A percentile compares a stretch with the other conserved stretches of the same genome.
Conservation (phyloP, 139 green algal species). For the Volvox reticuliferus region DNA sequence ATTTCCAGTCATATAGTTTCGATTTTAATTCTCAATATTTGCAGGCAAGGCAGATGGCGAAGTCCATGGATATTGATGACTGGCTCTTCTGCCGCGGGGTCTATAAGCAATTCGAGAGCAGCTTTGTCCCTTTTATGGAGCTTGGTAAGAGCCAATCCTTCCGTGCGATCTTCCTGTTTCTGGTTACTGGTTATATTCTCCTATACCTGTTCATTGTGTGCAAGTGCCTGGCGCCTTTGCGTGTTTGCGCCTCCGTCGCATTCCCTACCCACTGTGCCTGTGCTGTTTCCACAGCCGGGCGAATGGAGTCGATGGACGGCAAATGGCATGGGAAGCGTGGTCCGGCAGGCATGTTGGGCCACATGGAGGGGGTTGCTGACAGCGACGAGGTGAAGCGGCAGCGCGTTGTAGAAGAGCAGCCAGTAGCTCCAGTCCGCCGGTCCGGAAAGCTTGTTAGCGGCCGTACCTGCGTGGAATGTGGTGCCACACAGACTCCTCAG, state of each 20-base stretch:
- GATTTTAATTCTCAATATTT: not conserved
- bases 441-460: conserved; percentile 43
- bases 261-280: not conserved
- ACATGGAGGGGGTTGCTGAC: conserved; percentile 43
- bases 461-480: conserved; percentile 64
- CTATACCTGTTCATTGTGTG: not conserved
- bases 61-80: not conserved
- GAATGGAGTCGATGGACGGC: not conserved
- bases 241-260: too few species aligned
- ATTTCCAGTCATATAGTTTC: too few species aligned
- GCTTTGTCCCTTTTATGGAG: conserved; percentile 45
- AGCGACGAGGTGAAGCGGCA: conserved; percentile 46
- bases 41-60: conserved; percentile 35
- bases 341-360: not conserved
- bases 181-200: not conserved
- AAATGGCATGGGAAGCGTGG: not conserved
- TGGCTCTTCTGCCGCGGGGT: conserved; percentile 66
- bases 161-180: not conserved
- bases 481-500: conserved; percentile 65
- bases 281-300: not conserved
- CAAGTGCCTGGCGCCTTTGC: too few species aligned
- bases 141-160: conserved; percentile 23
- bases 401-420: conserved; percentile 19
- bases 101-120: conserved; percentile 32
- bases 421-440: not conserved